phyloP scores from a whole-genome alignment of 2,329 filamentous ascomycete species.

The Exophiala phaeomuriformis region DNA sequence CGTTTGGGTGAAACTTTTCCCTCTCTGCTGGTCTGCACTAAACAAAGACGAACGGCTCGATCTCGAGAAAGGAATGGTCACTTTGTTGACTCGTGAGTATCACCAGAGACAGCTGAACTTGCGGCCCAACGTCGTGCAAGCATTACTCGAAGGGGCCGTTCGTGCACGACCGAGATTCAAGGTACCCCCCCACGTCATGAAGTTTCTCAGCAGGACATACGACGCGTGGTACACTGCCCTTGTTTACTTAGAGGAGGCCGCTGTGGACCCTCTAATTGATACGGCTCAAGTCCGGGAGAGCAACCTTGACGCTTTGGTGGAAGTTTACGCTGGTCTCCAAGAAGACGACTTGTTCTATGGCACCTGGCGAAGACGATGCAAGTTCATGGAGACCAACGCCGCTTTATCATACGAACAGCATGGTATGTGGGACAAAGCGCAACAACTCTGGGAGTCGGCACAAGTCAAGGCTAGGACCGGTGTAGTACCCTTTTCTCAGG shows the following conservation, averaged over 20 bases:
- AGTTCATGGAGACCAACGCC: conserved; percentile 96
- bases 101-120: conserved; percentile 91
- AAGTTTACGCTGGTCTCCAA: conserved; percentile 80
- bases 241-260: conserved; percentile 80
- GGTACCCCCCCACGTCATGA: conserved; percentile 90
- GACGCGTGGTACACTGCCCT: conserved; percentile 96
- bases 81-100: conserved; percentile 86
- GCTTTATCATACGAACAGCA: conserved; percentile 97
- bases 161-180: conserved; percentile 81
- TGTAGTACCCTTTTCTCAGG: conserved; percentile 90
- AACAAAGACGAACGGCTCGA: conserved; percentile 82
- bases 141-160: conserved; percentile 78
- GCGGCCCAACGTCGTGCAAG: conserved; percentile 90
- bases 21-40: conserved; percentile 85
- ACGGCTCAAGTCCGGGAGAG: conserved; percentile 81
- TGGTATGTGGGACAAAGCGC: conserved; percentile 98
- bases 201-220: conserved; percentile 88
- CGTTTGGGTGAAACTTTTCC: conserved; percentile 86
- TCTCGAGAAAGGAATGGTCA: conserved; percentile 84
- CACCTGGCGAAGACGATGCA: conserved; percentile 87
- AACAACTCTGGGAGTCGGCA: conserved; percentile 90
- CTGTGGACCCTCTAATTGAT: conserved; percentile 75
- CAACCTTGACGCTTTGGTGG: conserved; percentile 90
- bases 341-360: conserved; percentile 98
- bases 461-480: conserved; percentile 96